Evolutionary conservation across 140 eudicot genomes (phyloP).

Genomic region (Stevia rebaudiana): DNA sequence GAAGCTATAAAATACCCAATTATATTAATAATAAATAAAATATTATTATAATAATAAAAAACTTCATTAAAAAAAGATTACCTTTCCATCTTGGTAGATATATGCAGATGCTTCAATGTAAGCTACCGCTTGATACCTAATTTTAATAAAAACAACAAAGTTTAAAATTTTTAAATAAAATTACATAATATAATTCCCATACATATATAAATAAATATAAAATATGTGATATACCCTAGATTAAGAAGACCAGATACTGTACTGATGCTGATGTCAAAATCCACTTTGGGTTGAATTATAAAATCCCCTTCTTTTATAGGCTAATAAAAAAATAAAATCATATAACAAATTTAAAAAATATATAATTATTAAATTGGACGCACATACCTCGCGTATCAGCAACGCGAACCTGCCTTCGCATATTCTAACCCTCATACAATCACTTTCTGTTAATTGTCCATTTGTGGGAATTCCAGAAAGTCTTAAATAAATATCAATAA

Average conservation of each 20-base stretch:
- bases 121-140: constrained; percentile 97
- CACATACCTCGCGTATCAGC: constrained; percentile 84
- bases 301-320: constrained; percentile 95
- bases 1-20: constrained; percentile 54
- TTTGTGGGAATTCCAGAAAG: constrained; percentile 74
- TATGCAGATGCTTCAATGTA: constrained; percentile 96
- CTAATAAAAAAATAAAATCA: constrained; percentile 21
- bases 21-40: not conserved
- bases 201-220: not conserved
- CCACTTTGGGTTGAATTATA: constrained; percentile 96
- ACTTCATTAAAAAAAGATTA: constrained; percentile 7
- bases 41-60: not conserved
- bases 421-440: constrained; percentile 92
- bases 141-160: constrained; percentile 3
- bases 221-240: constrained; percentile 63
- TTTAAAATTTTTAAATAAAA: not conserved
- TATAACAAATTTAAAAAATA: not conserved
- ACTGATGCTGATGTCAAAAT: constrained; percentile 89
- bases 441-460: constrained; percentile 77
- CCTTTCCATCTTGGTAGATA: constrained; percentile 99
- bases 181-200: not conserved
- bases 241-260: constrained; percentile 99
- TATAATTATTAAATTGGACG: not conserved
- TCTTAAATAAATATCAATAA: constrained; percentile 73
- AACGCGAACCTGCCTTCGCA: constrained; percentile 96